Conservation (phyloP, 768 basidiomycete species). For the Nidularia pulvinata region DNA sequence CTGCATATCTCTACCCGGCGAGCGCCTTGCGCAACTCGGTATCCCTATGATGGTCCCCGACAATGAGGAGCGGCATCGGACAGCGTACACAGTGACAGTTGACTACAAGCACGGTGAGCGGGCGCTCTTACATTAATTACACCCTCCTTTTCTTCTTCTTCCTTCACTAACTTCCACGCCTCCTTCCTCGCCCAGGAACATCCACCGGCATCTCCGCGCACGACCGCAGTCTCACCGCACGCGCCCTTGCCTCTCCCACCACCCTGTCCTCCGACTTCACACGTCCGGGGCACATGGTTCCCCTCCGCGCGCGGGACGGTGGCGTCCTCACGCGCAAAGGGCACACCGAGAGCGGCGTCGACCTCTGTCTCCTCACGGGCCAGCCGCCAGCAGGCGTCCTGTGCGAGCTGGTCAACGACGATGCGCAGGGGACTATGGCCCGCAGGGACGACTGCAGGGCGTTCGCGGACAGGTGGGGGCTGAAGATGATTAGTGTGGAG, state of each 20-base stretch:
- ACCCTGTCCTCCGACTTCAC: conserved; percentile 71
- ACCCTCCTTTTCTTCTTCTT: conserved; percentile 2
- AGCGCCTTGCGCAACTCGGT: conserved; percentile 73
- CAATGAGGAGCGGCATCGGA: conserved; percentile 90
- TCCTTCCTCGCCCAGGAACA: conserved; percentile 52
- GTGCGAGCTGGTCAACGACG: conserved; percentile 95
- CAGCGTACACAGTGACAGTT: conserved; percentile 95
- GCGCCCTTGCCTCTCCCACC: conserved; percentile 71
- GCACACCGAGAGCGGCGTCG: conserved; percentile 91
- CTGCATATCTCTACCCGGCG: conserved; percentile 80
- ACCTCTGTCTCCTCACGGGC: conserved; percentile 79
- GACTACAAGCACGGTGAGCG: conserved; percentile 85
- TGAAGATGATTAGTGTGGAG: conserved; percentile 96
- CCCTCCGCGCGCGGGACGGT: conserved; percentile 82
- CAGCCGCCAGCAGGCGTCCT: conserved; percentile 78
- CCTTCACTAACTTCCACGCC: conserved; percentile 5
- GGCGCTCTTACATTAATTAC: conserved; percentile 1
- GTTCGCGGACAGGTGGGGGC: conserved; percentile 87
- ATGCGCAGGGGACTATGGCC: conserved; percentile 90
- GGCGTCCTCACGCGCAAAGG: conserved; percentile 89
- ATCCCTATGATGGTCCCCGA: conserved; percentile 94
- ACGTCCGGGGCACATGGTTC: conserved; percentile 95
- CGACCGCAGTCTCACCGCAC: conserved; percentile 87
- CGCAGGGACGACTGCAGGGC: conserved; percentile 89
- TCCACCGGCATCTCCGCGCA: conserved; percentile 97